phyloP scores from a whole-genome alignment of 257 asterid species.

The Scutellaria minor region DNA sequence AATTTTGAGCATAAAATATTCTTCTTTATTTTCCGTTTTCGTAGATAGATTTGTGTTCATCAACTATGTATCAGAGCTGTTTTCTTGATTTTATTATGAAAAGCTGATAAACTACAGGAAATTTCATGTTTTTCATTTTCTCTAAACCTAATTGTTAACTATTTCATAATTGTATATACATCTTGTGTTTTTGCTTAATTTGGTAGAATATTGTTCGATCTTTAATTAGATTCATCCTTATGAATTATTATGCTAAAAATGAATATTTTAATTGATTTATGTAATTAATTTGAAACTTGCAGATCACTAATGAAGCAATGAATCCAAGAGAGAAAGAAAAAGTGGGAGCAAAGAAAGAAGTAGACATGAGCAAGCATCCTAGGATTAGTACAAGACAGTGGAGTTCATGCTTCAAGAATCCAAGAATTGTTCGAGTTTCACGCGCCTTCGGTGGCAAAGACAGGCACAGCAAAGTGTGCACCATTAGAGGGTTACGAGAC shows the following conservation, averaged over 20 bases:
- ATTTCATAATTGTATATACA: too few relatives aligned
- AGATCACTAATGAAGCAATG: slow-evolving; percentile 38
- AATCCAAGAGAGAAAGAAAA: slow-evolving; percentile 47
- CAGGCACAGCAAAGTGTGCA: slow-evolving; percentile 80
- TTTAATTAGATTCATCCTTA: too few relatives aligned
- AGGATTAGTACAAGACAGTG: slow-evolving; percentile 46
- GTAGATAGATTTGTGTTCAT: not conserved
- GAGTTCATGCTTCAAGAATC: slow-evolving; percentile 61
- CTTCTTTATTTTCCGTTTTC: not conserved
- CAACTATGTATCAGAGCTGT: not conserved
- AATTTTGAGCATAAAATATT: not conserved
- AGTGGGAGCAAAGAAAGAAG: slow-evolving; percentile 51
- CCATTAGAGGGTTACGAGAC: slow-evolving; percentile 67
- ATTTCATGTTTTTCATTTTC: not conserved
- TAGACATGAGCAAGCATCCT: slow-evolving; percentile 3
- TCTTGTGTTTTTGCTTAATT: not conserved
- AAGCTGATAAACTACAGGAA: not conserved
- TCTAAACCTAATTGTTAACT: not conserved
- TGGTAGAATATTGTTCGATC: too few relatives aligned
- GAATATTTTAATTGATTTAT: too few relatives aligned
- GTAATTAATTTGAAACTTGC: too few relatives aligned
- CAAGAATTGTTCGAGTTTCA: slow-evolving; percentile 74
- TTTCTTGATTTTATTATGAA: not conserved
- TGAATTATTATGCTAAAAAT: too few relatives aligned
- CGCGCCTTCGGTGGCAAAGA: slow-evolving; percentile 74